Conservation (phyloP, 495 filamentous ascomycete species). For the Lasiosphaeria miniovina region DNA sequence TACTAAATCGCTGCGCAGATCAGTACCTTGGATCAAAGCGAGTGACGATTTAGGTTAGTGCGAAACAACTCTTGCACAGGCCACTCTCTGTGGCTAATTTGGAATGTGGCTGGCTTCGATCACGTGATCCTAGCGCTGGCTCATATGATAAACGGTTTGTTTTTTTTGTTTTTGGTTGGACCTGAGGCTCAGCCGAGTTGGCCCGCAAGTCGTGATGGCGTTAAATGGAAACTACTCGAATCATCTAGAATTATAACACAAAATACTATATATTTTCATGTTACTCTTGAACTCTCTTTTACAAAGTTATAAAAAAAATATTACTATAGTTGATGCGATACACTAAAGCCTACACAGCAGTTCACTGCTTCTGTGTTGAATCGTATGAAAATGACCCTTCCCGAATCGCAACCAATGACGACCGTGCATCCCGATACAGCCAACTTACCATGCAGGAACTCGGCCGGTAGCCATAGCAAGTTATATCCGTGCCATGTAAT, state of each 20-base stretch:
- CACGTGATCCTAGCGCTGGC: background rate
- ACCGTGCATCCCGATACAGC: slow-evolving; percentile 11
- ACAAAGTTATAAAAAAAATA: background rate
- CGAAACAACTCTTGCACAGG: background rate
- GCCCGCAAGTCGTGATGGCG: background rate
- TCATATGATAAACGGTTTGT: background rate
- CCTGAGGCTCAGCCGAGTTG: background rate
- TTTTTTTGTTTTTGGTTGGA: background rate
- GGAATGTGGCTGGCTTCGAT: background rate
- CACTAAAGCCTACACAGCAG: background rate
- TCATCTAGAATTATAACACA: background rate
- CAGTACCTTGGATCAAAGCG: background rate
- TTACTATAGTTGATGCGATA: background rate
- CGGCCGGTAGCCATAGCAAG: slow-evolving; percentile 30
- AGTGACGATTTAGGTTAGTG: background rate
- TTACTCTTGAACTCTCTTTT: slow-evolving; percentile 1
- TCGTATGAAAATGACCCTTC: slow-evolving; percentile 5
- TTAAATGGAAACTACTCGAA: background rate
- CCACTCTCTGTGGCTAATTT: background rate
- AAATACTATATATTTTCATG: background rate
- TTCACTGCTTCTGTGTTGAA: background rate
- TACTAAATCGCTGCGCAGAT: background rate
- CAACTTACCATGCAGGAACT: slow-evolving; percentile 23
- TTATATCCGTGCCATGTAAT: slow-evolving; percentile 21
- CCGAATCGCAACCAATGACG: slow-evolving; percentile 8